A percentile compares a stretch with the other conserved stretches of the same genome.
phyloP scores from a whole-genome alignment of 169 alveolate genomes.

The Eimeria acervulina region DNA sequence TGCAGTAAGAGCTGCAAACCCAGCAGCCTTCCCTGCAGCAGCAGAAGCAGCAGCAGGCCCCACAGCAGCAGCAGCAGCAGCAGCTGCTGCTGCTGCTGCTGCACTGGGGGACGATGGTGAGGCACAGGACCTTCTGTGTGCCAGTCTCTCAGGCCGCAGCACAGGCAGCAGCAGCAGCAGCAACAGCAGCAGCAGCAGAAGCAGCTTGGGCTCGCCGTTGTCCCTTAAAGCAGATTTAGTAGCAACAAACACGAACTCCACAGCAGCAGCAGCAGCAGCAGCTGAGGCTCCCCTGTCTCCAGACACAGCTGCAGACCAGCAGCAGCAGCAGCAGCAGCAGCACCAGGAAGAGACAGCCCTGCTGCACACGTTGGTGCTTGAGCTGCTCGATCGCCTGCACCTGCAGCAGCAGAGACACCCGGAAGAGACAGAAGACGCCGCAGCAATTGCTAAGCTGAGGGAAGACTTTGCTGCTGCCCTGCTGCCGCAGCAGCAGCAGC shows the following conservation, averaged over 20 bases:
- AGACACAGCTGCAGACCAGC: too few relatives aligned
- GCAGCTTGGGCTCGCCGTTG: background rate
- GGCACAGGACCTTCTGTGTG: background rate
- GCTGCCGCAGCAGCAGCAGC: constrained; percentile 51
- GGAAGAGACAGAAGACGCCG: constrained; percentile 21
- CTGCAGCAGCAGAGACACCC: constrained; percentile 56
- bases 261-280: background rate
- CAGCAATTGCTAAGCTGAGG: constrained; percentile 17
- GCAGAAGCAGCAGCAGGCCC: background rate
- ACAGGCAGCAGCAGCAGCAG: constrained; percentile 12
- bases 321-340: constrained; percentile 49
- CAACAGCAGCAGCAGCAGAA: constrained; percentile 3
- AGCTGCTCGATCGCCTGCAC: constrained; percentile 26
- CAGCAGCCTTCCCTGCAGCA: background rate
- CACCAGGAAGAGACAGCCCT: background rate
- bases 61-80: background rate
- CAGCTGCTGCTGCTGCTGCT: background rate
- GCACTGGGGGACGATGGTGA: background rate
- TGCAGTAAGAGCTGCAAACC: background rate
- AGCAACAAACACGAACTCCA: background rate
- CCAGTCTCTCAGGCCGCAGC: background rate
- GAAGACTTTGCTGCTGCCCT: background rate
- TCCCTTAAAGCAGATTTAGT: background rate
- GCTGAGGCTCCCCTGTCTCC: too few relatives aligned
- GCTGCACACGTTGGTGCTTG: constrained; percentile 17